These are phyloP conservation scores for Ascochyta koolunga DNA, from an alignment of 2,329 filamentous ascomycete genomes.

Conservation along the genomic window DNA sequence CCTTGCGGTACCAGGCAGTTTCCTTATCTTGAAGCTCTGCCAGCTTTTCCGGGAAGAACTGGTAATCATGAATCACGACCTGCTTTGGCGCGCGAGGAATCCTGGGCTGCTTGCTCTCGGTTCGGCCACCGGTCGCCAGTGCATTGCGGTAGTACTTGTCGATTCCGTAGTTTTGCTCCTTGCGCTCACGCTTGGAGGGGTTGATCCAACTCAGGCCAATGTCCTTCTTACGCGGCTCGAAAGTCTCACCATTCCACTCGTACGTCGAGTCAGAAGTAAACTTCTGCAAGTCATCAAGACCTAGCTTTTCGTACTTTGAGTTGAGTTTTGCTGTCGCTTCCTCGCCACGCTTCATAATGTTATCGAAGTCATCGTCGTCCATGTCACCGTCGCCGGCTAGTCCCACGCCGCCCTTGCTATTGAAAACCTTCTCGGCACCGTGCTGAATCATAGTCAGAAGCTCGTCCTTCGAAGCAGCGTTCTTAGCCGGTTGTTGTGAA, in stretches of 20 bases:
- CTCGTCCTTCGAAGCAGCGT: slow-evolving; percentile 93
- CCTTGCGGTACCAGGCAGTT: slow-evolving; percentile 93
- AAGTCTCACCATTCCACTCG: slow-evolving; percentile 98
- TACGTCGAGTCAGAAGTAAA: slow-evolving; percentile 98
- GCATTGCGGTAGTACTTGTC: slow-evolving; percentile 98
- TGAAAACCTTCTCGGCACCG: slow-evolving; percentile 93
- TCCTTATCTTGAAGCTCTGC: slow-evolving; percentile 93
- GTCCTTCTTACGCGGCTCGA: slow-evolving; percentile 82
- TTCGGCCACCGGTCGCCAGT: slow-evolving; percentile 78
- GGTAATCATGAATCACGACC: slow-evolving; percentile 89
- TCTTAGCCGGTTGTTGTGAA: slow-evolving; percentile 87
- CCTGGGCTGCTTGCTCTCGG: slow-evolving; percentile 87
- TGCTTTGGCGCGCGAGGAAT: slow-evolving; percentile 96
- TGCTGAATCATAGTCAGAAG: slow-evolving; percentile 98
- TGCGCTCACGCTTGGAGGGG: slow-evolving; percentile 95
- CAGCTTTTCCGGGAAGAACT: slow-evolving; percentile 88
- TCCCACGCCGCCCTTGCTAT: slow-evolving; percentile 70
- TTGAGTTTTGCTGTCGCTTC: slow-evolving; percentile 88
- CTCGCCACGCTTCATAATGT: slow-evolving; percentile 84
- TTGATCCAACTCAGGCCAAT: slow-evolving; percentile 97
- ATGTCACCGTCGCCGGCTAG: slow-evolving; percentile 66
- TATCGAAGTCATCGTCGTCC: slow-evolving; percentile 89
- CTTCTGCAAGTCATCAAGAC: slow-evolving; percentile 95
- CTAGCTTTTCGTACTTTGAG: slow-evolving; percentile 93
- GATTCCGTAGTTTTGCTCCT: slow-evolving; percentile 97